Conservation (phyloP, 225 moss, liverwort and hornwort genomes). For the Polytrichum commune region DNA sequence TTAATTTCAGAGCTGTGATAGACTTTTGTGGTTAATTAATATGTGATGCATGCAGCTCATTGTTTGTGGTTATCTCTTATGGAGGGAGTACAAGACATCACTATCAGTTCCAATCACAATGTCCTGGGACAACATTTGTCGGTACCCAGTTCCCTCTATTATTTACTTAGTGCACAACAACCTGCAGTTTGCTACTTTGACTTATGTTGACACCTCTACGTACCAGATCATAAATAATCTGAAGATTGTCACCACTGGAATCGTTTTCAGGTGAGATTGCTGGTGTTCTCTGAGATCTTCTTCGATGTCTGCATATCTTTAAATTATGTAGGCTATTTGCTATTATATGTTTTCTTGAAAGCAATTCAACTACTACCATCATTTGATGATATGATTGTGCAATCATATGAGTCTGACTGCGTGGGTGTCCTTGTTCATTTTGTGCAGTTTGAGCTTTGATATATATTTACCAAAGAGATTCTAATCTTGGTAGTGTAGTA, state of each 20-base stretch:
- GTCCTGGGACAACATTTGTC: constrained; percentile 60
- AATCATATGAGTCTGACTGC: too few species aligned
- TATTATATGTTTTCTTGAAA: too few species aligned
- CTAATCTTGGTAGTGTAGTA: too few species aligned
- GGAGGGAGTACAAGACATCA: constrained; percentile 59
- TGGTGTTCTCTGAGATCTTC: not conserved
- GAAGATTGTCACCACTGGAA: constrained; percentile 90
- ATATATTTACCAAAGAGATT: too few species aligned
- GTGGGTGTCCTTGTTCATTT: too few species aligned
- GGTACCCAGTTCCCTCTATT: constrained; percentile 79
- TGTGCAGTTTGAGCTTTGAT: too few species aligned
- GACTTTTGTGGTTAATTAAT: too few species aligned
- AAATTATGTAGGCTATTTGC: too few species aligned
- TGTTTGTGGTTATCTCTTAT: constrained; percentile 64
- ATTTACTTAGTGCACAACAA: constrained; percentile 90
- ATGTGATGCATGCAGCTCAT: constrained; percentile 41
- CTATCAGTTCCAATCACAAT: constrained; percentile 36
- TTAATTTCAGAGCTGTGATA: too few species aligned
- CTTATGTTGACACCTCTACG: constrained; percentile 85
- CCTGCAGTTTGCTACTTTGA: constrained; percentile 82
- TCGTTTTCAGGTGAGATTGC: constrained; percentile 61
- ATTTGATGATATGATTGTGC: too few species aligned
- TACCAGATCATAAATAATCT: constrained; percentile 93
- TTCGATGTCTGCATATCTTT: too few species aligned
- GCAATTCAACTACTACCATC: too few species aligned